Percentiles rank a stretch among this genome's conserved stretches.
phyloP scores from a whole-genome alignment of 306 rosid genomes.

The Ceratonia siliqua region DNA sequence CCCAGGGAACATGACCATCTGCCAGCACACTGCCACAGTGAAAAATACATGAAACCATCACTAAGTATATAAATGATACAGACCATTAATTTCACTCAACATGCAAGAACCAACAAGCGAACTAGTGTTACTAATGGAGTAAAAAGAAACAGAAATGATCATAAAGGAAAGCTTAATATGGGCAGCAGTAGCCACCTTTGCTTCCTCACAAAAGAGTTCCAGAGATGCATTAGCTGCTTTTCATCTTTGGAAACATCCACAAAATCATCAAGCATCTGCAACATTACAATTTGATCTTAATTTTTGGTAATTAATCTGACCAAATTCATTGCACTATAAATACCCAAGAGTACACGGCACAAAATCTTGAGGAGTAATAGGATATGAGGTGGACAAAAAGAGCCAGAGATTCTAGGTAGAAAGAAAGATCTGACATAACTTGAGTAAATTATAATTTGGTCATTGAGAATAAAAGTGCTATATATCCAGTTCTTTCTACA shows the following conservation, averaged over 20 bases:
- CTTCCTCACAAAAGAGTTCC: slow-evolving; percentile 94
- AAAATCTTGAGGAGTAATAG: slow-evolving; percentile 13
- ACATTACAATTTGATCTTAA: slow-evolving; percentile 38
- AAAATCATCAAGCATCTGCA: slow-evolving; percentile 99
- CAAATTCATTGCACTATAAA: neutral
- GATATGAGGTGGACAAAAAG: slow-evolving; percentile 13
- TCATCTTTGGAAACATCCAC: slow-evolving; percentile 96
- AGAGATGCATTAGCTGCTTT: slow-evolving; percentile 95
- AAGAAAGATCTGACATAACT: neutral
- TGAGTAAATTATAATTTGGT: slow-evolving; percentile 2
- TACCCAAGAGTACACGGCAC: slow-evolving; percentile 17
- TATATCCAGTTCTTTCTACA: slow-evolving; percentile 3
- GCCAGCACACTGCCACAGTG: slow-evolving; percentile 79
- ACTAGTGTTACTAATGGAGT: neutral
- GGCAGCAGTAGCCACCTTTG: slow-evolving; percentile 64
- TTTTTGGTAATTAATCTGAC: neutral
- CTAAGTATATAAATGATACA: slow-evolving; percentile 17
- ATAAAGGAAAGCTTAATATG: slow-evolving; percentile 23
- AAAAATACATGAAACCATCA: slow-evolving; percentile 23
- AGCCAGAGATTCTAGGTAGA: neutral
- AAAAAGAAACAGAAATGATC: neutral
- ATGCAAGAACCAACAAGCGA: slow-evolving; percentile 15
- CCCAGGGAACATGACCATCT: slow-evolving; percentile 98
- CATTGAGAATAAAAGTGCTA: neutral
- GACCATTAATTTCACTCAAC: slow-evolving; percentile 22